Evolutionary conservation across 305 asterid genomes (phyloP).

Genomic region (Fraxinus floribunda): DNA sequence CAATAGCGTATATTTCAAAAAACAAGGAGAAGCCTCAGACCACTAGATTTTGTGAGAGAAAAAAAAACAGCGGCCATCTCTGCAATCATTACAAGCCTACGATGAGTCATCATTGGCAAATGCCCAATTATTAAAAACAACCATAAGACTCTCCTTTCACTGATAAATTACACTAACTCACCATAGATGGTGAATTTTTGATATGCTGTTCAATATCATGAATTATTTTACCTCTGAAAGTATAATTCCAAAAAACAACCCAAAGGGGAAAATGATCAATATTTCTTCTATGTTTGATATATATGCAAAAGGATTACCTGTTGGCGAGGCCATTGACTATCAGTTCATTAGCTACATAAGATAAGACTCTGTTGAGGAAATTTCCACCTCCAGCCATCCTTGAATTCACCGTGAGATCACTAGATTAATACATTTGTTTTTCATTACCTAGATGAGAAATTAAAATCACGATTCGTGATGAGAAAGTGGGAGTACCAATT

Average conservation of each 20-base stretch:
- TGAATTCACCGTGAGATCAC: neutral
- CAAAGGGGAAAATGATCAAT: neutral
- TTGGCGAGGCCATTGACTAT: conserved; percentile 13
- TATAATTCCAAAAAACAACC: neutral
- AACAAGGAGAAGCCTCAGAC: neutral
- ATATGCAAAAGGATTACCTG: neutral
- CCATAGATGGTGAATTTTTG: neutral
- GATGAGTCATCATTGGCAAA: neutral
- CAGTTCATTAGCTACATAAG: conserved; percentile 11
- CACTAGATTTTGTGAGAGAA: neutral
- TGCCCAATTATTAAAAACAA: neutral
- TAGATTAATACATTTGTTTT: too few species aligned
- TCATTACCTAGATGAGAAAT: neutral
- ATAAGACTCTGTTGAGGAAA: conserved; percentile 10
- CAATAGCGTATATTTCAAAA: neutral
- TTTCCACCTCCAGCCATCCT: conserved; percentile 15
- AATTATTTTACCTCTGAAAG: neutral
- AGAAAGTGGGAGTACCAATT: neutral
- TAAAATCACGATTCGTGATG: neutral
- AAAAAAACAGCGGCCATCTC: neutral
- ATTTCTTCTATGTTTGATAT: neutral
- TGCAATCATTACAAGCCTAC: neutral
- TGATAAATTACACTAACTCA: neutral
- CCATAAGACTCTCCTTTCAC: neutral
- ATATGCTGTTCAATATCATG: neutral